Conservation (phyloP, 495 filamentous ascomycete genomes). For the Tuber calosporum region DNA sequence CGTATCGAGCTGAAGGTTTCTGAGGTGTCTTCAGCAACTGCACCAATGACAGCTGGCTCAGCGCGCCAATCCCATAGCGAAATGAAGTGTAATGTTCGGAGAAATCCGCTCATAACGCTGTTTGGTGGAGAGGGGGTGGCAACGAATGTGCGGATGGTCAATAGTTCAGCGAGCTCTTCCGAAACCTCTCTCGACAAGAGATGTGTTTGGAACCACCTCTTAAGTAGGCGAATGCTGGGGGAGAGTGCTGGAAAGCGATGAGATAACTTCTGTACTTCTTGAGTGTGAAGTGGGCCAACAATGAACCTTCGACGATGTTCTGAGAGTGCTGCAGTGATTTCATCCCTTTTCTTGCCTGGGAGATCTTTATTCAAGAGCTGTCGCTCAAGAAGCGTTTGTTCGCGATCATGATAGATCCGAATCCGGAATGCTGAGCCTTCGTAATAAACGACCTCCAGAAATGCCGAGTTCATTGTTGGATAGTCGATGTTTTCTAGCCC, state of each 20-base stretch:
- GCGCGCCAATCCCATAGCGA: slow-evolving; percentile 85
- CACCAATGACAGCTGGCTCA: slow-evolving; percentile 65
- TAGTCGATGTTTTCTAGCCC: slow-evolving; percentile 70
- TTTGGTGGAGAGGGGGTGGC: slow-evolving; percentile 66
- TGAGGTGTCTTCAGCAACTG: slow-evolving; percentile 46
- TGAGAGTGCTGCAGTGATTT: slow-evolving; percentile 59
- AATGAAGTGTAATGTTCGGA: slow-evolving; percentile 67
- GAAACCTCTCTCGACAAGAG: slow-evolving; percentile 67
- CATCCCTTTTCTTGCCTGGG: slow-evolving; percentile 56
- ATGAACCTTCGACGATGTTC: slow-evolving; percentile 64
- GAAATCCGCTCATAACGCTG: slow-evolving; percentile 70
- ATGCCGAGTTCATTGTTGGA: slow-evolving; percentile 67
- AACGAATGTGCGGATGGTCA: slow-evolving; percentile 68
- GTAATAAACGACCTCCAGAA: slow-evolving; percentile 69
- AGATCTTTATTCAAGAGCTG: slow-evolving; percentile 63
- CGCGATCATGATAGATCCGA: slow-evolving; percentile 73
- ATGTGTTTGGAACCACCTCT: slow-evolving; percentile 82
- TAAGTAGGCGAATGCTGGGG: slow-evolving; percentile 76
- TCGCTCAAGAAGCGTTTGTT: slow-evolving; percentile 70
- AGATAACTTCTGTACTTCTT: slow-evolving; percentile 67
- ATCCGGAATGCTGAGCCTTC: slow-evolving; percentile 61
- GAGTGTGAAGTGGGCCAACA: slow-evolving; percentile 68
- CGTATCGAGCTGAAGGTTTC: slow-evolving; percentile 72
- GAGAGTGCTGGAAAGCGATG: slow-evolving; percentile 76
- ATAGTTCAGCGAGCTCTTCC: slow-evolving; percentile 75